Conservation (phyloP, 768 basidiomycete species). For the Rhizopogon salebrosus region DNA sequence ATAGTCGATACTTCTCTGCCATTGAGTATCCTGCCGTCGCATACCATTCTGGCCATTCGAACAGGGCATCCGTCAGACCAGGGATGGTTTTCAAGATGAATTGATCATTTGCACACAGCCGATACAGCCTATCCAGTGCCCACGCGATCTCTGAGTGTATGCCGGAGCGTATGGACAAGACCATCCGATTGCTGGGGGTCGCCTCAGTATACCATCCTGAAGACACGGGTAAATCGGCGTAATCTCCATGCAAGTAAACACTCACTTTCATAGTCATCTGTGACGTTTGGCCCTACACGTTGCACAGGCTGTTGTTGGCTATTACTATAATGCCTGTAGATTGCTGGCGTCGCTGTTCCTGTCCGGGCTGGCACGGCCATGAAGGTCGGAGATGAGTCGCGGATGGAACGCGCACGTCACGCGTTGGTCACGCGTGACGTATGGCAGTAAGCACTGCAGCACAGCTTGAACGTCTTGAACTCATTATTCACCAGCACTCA, state of each 20-base stretch:
- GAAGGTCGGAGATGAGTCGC: constrained; percentile 9
- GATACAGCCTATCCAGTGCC: constrained; percentile 83
- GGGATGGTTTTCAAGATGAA: constrained; percentile 70
- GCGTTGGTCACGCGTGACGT: constrained; percentile 15
- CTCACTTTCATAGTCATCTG: constrained; percentile 78
- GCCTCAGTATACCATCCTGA: constrained; percentile 86
- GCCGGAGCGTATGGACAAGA: constrained; percentile 82
- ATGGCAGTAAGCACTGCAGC: too few relatives aligned
- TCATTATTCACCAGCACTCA: too few relatives aligned
- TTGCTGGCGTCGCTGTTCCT: constrained; percentile 10
- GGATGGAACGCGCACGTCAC: constrained; percentile 14
- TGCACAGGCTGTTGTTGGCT: constrained; percentile 14
- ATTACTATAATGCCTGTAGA: constrained; percentile 25
- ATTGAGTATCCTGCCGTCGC: constrained; percentile 53
- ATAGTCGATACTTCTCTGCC: constrained; percentile 42
- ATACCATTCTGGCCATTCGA: constrained; percentile 89
- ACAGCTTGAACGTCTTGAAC: too few relatives aligned
- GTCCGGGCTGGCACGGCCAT: constrained; percentile 28
- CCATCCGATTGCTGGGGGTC: constrained; percentile 77
- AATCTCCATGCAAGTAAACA: constrained; percentile 3
- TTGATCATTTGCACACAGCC: constrained; percentile 73
- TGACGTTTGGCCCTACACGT: constrained; percentile 37
- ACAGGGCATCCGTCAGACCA: constrained; percentile 77
- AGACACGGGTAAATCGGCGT: constrained; percentile 5
- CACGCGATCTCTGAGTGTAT: constrained; percentile 81